A percentile compares a stretch with the other conserved stretches of the same genome.
These are phyloP conservation scores for Scalesia atractyloides DNA, from an alignment of 129 eudicot species.

Conservation along the genomic window DNA sequence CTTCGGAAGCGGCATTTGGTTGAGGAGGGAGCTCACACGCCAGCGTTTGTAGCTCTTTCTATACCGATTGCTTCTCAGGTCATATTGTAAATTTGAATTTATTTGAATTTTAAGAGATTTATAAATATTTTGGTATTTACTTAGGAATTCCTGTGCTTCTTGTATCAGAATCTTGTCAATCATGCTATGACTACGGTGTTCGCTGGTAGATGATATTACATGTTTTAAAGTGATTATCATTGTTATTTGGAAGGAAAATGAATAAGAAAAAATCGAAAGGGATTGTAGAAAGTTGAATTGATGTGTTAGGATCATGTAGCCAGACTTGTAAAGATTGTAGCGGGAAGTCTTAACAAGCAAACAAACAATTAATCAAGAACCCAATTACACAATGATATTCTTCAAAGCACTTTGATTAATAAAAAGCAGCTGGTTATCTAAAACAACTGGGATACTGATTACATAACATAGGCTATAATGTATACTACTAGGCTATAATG, in stretches of 20 bases:
- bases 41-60: slow-evolving; percentile 70
- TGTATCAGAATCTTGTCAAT: slow-evolving; percentile 13
- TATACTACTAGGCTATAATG: no score
- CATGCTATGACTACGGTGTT: not conserved
- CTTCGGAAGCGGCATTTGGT: slow-evolving; percentile 78
- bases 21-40: slow-evolving; percentile 90
- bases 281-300: slow-evolving; percentile 5
- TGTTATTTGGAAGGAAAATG: slow-evolving; percentile 2
- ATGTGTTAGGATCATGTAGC: not conserved
- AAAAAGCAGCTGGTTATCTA: no score
- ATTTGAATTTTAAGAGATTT: not conserved
- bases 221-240: not conserved
- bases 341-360: no score
- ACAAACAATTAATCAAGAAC: no score
- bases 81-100: not conserved
- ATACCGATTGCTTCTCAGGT: slow-evolving; percentile 83
- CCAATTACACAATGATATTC: no score
- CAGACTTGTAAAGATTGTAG: no score
- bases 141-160: slow-evolving; percentile 12
- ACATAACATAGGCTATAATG: no score
- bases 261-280: slow-evolving; percentile 4
- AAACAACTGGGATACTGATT: no score
- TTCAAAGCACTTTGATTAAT: no score
- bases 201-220: not conserved
- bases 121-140: not conserved